Evolutionary conservation across 2,329 filamentous ascomycete genomes (phyloP).

Genomic region (Microdochium trichocladiopsis): DNA sequence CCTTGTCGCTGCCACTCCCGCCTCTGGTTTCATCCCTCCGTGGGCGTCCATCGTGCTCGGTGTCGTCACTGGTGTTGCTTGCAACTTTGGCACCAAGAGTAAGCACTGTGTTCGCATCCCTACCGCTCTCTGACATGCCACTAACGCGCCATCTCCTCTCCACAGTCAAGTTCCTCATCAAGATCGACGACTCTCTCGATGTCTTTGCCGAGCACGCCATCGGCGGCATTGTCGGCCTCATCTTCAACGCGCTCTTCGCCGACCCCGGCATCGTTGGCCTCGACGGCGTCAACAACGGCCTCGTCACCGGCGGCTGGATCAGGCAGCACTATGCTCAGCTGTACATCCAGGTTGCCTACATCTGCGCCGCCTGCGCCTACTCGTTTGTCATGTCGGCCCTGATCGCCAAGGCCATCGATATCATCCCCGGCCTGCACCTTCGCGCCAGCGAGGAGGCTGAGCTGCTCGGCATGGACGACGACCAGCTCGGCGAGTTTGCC

Average conservation of each 20-base stretch:
- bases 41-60: constrained; percentile 64
- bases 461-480: constrained; percentile 81
- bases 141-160: not conserved
- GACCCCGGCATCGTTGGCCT: constrained; percentile 65
- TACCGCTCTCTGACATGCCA: not conserved
- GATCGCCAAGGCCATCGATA: constrained; percentile 68
- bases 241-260: constrained; percentile 70
- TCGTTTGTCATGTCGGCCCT: constrained; percentile 67
- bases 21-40: constrained; percentile 60
- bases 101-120: constrained; percentile 6
- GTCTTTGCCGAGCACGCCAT: constrained; percentile 67
- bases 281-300: constrained; percentile 55
- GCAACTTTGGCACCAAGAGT: constrained; percentile 62
- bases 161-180: constrained; percentile 50
- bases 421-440: constrained; percentile 70
- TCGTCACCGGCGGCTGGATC: constrained; percentile 60
- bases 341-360: constrained; percentile 75
- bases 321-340: constrained; percentile 68
- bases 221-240: constrained; percentile 60
- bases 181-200: constrained; percentile 65
- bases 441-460: constrained; percentile 77
- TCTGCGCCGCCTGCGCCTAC: constrained; percentile 59
- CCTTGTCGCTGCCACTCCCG: constrained; percentile 63
- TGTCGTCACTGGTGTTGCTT: constrained; percentile 56
- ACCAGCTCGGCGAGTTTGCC: constrained; percentile 84